Conservation (phyloP, 371 early-diverging fungal genomes). For the Saksenaea oblongispora region DNA sequence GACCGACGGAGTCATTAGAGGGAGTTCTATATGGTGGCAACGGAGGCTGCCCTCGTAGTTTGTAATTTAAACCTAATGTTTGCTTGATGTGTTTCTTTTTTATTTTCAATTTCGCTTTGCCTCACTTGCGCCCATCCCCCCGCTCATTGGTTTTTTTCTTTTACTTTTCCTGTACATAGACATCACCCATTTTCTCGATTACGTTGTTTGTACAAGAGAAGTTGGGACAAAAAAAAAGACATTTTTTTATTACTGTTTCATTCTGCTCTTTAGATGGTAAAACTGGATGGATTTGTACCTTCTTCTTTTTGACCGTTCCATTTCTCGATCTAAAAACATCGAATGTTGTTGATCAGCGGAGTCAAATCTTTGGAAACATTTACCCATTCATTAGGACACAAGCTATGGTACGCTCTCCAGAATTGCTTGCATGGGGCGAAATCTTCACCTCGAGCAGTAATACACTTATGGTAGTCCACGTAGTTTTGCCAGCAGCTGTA, state of each 20-base stretch:
- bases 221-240: slow-evolving; percentile 9
- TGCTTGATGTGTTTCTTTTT: slow-evolving; percentile 6
- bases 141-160: not conserved
- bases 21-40: slow-evolving; percentile 51
- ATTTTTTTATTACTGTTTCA: not conserved
- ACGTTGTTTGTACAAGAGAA: not conserved
- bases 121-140: too few relatives aligned
- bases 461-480: slow-evolving; percentile 89
- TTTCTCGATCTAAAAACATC: slow-evolving; percentile 74
- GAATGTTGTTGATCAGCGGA: not conserved
- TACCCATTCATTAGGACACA: slow-evolving; percentile 93
- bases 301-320: slow-evolving; percentile 88
- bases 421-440: slow-evolving; percentile 88
- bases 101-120: too few relatives aligned
- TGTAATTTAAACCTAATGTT: not conserved
- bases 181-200: not conserved
- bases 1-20: slow-evolving; percentile 40
- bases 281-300: slow-evolving; percentile 72
- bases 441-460: slow-evolving; percentile 88
- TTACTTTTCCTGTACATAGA: slow-evolving; percentile 5
- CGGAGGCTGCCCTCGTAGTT: slow-evolving; percentile 21
- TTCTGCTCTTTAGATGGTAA: slow-evolving; percentile 32
- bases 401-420: slow-evolving; percentile 67
- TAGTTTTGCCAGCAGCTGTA: slow-evolving; percentile 94
- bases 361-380: slow-evolving; percentile 59